Conservation (phyloP, 2,329 filamentous ascomycete species). For the Botryotinia narcissicola region DNA sequence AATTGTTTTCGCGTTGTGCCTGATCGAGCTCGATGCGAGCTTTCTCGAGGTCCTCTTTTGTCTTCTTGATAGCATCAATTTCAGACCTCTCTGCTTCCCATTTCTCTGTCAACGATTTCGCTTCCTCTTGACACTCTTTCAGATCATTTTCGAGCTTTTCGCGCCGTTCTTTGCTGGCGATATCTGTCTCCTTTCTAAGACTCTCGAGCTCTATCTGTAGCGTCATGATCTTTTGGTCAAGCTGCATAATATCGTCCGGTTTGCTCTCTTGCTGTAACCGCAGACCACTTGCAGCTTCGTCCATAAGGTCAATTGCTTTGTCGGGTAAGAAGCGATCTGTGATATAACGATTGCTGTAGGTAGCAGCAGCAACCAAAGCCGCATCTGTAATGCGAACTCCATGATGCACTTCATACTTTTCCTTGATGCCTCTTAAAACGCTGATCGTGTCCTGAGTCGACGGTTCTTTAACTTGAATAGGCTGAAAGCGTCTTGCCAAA, state of each 20-base stretch:
- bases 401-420: conserved; percentile 96
- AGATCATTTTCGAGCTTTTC: conserved; percentile 80
- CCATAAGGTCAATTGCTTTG: conserved; percentile 95
- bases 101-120: conserved; percentile 68
- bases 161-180: conserved; percentile 81
- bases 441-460: conserved; percentile 90
- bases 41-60: conserved; percentile 84
- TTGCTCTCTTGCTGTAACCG: conserved; percentile 95
- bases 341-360: conserved; percentile 92
- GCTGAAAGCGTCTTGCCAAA: conserved; percentile 87
- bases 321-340: conserved; percentile 94
- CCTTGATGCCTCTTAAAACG: conserved; percentile 93
- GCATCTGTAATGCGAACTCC: conserved; percentile 93
- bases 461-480: conserved; percentile 89
- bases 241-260: conserved; percentile 86
- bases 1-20: conserved; percentile 80
- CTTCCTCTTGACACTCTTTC: conserved; percentile 74
- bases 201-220: conserved; percentile 97
- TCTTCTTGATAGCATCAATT: conserved; percentile 81
- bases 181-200: conserved; percentile 87
- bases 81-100: conserved; percentile 90
- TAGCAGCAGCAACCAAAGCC: conserved; percentile 86
- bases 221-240: conserved; percentile 95
- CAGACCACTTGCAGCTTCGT: conserved; percentile 88
- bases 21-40: conserved; percentile 82